Evolutionary conservation across 2,329 filamentous ascomycete genomes (phyloP).

Genomic region (Pseudocercospora ulei): DNA sequence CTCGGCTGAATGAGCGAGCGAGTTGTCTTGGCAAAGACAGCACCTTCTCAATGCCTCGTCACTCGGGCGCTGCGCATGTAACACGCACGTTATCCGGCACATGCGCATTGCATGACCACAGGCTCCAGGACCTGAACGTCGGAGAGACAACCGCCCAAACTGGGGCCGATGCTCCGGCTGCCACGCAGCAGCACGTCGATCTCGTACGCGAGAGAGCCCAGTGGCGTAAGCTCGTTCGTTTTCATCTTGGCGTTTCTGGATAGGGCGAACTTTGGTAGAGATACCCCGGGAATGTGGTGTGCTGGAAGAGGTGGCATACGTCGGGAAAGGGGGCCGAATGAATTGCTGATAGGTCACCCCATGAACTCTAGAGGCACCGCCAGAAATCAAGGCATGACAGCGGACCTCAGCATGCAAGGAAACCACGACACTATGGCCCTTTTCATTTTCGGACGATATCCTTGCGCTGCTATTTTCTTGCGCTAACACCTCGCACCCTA

Average conservation of each 20-base stretch:
- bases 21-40: no score
- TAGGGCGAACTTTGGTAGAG: slow-evolving; percentile 35
- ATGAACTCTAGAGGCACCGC: slow-evolving; percentile 30
- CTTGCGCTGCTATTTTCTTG: neutral
- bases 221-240: slow-evolving; percentile 41
- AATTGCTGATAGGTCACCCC: slow-evolving; percentile 38
- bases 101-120: slow-evolving; percentile 23
- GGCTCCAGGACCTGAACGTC: slow-evolving; percentile 23
- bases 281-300: slow-evolving; percentile 36
- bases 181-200: slow-evolving; percentile 22
- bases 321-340: neutral
- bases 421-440: slow-evolving; percentile 34
- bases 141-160: slow-evolving; percentile 20
- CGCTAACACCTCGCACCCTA: slow-evolving; percentile 16
- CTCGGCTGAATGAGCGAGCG: no score
- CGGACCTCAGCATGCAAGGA: slow-evolving; percentile 34
- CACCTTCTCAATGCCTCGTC: no score
- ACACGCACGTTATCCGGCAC: slow-evolving; percentile 19
- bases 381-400: slow-evolving; percentile 31
- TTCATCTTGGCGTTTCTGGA: slow-evolving; percentile 42
- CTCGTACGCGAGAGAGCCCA: slow-evolving; percentile 35
- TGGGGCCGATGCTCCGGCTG: slow-evolving; percentile 18
- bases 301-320: no score
- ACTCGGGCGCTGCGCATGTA: slow-evolving; percentile 6
- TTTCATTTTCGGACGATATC: slow-evolving; percentile 31